These are phyloP conservation scores for Neofusicoccum sp. DNA, from an alignment of 2,329 filamentous ascomycete genomes.

Conservation along the genomic window DNA sequence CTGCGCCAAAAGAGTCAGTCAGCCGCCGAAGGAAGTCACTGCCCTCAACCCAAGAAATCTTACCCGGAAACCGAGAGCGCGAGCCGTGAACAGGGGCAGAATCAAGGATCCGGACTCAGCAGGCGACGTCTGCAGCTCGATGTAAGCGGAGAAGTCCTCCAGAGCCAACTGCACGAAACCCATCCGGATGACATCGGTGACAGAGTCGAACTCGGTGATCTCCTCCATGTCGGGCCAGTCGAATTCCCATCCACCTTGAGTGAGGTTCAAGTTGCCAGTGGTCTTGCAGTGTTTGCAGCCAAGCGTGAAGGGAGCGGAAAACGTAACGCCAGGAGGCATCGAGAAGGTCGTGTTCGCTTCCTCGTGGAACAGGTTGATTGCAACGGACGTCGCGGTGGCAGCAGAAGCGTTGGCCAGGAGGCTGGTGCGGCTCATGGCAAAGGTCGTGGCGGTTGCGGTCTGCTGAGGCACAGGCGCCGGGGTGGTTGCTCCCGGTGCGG, in stretches of 20 bases:
- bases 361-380: constrained; percentile 30
- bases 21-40: background rate
- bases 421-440: constrained; percentile 24
- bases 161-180: constrained; percentile 38
- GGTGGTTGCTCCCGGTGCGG: background rate
- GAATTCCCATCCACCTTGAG: constrained; percentile 35
- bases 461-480: background rate
- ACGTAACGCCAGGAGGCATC: constrained; percentile 22
- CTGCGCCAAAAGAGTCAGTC: background rate
- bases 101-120: constrained; percentile 29
- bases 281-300: constrained; percentile 41
- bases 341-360: constrained; percentile 32
- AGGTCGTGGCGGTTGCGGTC: background rate
- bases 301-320: constrained; percentile 32
- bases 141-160: constrained; percentile 34
- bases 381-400: constrained; percentile 20
- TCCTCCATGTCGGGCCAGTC: constrained; percentile 31
- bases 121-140: constrained; percentile 38
- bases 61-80: constrained; percentile 32
- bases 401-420: constrained; percentile 28
- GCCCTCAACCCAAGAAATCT: constrained; percentile 1
- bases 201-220: constrained; percentile 30
- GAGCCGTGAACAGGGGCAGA: constrained; percentile 30
- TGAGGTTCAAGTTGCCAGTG: constrained; percentile 34
- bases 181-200: constrained; percentile 34